Evolutionary conservation across 352 stramenopile genomes (phyloP), one percentile per base, ranked within the genome.

Genomic region (Globisporangium rhizosaccharum): DNA sequence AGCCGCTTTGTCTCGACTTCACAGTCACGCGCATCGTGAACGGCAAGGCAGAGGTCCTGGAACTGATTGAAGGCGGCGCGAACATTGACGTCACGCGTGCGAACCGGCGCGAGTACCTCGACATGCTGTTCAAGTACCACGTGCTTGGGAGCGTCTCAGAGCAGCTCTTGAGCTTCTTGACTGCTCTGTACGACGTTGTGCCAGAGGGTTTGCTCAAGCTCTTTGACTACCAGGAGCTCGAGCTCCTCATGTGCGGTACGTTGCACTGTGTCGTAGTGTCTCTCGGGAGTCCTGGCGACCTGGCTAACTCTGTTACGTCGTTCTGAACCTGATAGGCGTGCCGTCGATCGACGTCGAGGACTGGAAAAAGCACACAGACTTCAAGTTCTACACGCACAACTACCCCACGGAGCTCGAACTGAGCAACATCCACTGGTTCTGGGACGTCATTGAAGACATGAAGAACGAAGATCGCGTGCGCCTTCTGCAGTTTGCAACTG

Each of bases 211-310:
- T 99, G 42, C 75, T 99, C 28, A 97, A 97, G 48, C 73, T 99
- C 11, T 99, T 99, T 75, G 96, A 99, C 69, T 99, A 98, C 71
- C 96, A 99, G 72, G 96, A 99, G 69, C 79, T 99, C 0, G 97
- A 99, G 69, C 66, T 99, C 47, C 75, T 99, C 3, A 97, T 99
- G 82, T 99, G 96, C 73, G 97, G 96, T 67, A 69, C 41, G 62
- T 60, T 28, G 44, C 9, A 14, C 14, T 52, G 15, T 88, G 82
- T 78, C 67, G 15, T 75, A 23, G 23, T 23, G 23, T 23, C 23
- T 23, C 23, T 23, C 23, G 23, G 23, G 23, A 23, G 23, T 23
- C 23, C 23, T 23, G 23, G 23, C 23, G 23, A 23, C 23, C 23
- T 23, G 23, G 23, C 23, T 23, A 23, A 23, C 23, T 23, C 23